Evolutionary conservation across 2,329 filamentous ascomycete genomes (phyloP), one percentile per base, ranked within the genome.

Genomic region (Dendryphion nanum): DNA sequence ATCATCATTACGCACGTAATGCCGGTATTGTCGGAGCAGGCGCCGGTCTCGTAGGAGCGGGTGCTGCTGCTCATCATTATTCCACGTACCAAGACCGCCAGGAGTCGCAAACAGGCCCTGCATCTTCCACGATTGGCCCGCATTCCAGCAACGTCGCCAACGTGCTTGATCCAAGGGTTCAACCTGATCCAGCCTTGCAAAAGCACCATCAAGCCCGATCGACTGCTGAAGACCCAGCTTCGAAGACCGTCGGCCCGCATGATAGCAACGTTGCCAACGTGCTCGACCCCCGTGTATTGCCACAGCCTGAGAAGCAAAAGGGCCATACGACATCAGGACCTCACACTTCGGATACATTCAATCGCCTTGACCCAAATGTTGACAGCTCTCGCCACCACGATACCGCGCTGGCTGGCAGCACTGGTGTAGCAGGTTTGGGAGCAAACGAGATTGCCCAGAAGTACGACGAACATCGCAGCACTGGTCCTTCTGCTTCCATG

Each of bases 81-180:
- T 30, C 35, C 16, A 15, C 8, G 7, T 18, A 41, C 1, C 50
- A 50, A 13, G 44, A 39, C 29, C 45, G 52, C 14, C 38, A 53
- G 14, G 47, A 50, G 35, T 29, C 41, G 8, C 40, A 55, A 13
- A 47, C 45, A 30, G 54, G 52, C 4, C 46, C 51, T 33, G 48
- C 53, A 18, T 48, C 52, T 4, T 45, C 29, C 7, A 57, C 51
- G 6, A 45, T 51, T n/a, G 61, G 61, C 6, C 58, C 60, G 16
- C 61, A 65, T 35, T 46, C 51, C 15, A 64, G 61, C 37, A 57
- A 60, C 24, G 48, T 48, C 10, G 61, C 54, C 2, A 65, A 65
- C 39, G 38, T 48, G 20, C 47, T 68, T 7, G 66, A 68, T 26
- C 65, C 67, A 18, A 34, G 47, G 18, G 50, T 51, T 13, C 50